These are phyloP conservation scores for Cytospora chrysosperma DNA, from an alignment of 2,329 filamentous ascomycete species.

Conservation along the genomic window DNA sequence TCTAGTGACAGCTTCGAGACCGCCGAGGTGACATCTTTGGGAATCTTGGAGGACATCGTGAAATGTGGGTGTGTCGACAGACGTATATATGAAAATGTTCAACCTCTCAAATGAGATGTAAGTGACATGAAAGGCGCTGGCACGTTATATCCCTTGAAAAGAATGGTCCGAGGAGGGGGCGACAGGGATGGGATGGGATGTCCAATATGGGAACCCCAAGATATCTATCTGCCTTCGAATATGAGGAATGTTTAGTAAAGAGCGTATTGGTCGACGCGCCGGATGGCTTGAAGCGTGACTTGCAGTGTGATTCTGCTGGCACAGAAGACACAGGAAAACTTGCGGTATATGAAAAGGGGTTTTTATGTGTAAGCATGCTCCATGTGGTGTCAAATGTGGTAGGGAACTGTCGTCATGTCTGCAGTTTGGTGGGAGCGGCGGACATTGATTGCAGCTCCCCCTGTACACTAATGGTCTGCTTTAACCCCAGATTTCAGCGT, in stretches of 20 bases:
- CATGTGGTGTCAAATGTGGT: neutral
- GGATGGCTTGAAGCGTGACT: neutral
- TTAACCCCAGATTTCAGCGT: neutral
- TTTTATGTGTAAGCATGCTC: neutral
- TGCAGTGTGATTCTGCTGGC: neutral
- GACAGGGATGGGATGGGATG: neutral
- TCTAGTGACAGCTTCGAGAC: conserved; percentile 35
- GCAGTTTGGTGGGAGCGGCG: neutral
- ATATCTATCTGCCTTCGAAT: neutral
- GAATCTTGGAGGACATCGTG: conserved; percentile 21
- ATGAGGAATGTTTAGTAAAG: neutral
- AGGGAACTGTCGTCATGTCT: neutral
- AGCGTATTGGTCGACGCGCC: neutral
- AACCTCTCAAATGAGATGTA: neutral
- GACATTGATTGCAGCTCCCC: neutral
- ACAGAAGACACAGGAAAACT: neutral
- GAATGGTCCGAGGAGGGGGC: neutral
- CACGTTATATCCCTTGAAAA: neutral
- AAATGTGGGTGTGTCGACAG: neutral
- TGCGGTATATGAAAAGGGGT: neutral
- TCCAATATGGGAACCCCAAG: neutral
- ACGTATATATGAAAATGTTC: neutral
- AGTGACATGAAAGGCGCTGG: neutral
- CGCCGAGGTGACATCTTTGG: conserved; percentile 23
- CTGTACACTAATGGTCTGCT: neutral